These are phyloP conservation scores for Papiliotrema nemorosa DNA, from an alignment of 1,284 basidiomycete species.

Conservation along the genomic window DNA sequence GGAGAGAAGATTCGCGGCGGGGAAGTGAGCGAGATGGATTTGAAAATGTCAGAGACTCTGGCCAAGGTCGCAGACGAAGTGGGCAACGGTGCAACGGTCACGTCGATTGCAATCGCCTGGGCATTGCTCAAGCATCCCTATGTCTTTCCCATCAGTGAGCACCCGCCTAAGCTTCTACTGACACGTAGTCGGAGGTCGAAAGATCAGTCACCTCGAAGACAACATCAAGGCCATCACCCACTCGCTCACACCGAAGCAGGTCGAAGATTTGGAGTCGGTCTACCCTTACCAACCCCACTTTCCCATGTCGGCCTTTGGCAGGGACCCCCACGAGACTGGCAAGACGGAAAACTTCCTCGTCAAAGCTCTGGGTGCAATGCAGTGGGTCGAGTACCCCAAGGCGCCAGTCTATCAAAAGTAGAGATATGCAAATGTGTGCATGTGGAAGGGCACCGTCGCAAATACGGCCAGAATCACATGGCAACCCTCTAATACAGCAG, in stretches of 20 bases:
- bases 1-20: conserved; percentile 3
- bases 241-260: conserved; percentile 29
- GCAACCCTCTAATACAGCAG: too few species aligned
- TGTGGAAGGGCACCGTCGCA: too few species aligned
- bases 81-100: conserved; percentile 9
- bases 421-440: too few species aligned
- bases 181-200: neutral
- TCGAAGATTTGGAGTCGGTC: conserved; percentile 23
- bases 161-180: conserved; percentile 35
- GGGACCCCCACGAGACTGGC: neutral
- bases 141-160: conserved; percentile 22
- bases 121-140: conserved; percentile 20
- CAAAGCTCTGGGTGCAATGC: neutral
- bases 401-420: too few species aligned
- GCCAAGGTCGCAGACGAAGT: conserved; percentile 18
- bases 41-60: conserved; percentile 14
- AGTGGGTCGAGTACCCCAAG: neutral
- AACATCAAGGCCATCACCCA: conserved; percentile 35
- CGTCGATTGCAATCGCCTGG: conserved; percentile 17
- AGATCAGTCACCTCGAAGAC: conserved; percentile 25
- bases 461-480: too few species aligned
- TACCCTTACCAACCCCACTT: neutral
- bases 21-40: conserved; percentile 10
- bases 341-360: neutral
- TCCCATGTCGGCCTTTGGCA: neutral